These are phyloP conservation scores for Eucalyptus tenuipes DNA, from an alignment of 345 rosid genomes.

Conservation along the genomic window DNA sequence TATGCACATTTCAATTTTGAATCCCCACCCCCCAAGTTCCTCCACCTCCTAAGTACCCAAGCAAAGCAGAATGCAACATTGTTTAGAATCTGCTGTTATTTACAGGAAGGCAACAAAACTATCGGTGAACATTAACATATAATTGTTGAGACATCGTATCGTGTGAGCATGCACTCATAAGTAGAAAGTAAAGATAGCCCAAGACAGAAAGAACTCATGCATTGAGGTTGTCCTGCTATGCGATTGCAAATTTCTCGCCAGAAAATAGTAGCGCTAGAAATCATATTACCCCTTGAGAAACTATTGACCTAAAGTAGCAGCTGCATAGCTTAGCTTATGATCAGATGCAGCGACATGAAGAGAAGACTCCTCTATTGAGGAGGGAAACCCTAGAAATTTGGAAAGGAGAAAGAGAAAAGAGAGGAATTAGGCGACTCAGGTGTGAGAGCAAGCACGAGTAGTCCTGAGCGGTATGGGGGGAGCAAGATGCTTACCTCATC, in stretches of 20 bases:
- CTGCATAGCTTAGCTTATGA: neutral
- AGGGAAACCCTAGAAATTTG: no score
- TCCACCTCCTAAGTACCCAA: neutral
- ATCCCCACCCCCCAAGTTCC: neutral
- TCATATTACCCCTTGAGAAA: neutral
- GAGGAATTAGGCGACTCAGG: no score
- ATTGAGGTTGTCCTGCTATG: neutral
- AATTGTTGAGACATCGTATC: neutral
- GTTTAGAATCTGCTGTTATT: neutral
- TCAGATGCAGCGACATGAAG: neutral
- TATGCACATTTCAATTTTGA: neutral
- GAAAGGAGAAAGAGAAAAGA: no score
- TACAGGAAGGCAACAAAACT: neutral
- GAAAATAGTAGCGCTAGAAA: neutral
- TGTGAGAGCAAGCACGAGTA: no score
- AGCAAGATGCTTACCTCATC: no score
- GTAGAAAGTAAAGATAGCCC: neutral
- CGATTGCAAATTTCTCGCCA: neutral
- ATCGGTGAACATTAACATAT: neutral
- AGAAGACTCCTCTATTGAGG: neutral
- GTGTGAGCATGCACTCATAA: neutral
- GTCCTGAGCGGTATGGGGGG: no score
- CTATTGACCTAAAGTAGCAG: neutral
- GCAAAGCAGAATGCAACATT: neutral
- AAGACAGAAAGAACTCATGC: neutral